phyloP scores from a whole-genome alignment of 2,329 filamentous ascomycete genomes.

The Ophiocordyceps sinensis region DNA sequence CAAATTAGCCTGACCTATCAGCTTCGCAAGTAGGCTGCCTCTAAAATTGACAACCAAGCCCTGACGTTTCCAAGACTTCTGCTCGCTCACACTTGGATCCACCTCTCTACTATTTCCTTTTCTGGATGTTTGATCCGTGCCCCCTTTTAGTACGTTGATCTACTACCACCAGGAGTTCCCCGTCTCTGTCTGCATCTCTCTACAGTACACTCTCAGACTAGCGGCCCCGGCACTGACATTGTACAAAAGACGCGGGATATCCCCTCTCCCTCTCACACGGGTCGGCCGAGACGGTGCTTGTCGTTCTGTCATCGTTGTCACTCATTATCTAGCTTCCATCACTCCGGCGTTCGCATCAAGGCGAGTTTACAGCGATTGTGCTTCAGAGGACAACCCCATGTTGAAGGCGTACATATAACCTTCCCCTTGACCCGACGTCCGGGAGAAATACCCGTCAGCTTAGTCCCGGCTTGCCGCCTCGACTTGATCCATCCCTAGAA shows the following conservation, averaged over 20 bases:
- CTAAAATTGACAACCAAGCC: slow-evolving; percentile 1
- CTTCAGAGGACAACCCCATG: too few species aligned
- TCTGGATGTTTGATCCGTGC: slow-evolving; percentile 22
- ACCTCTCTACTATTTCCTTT: slow-evolving; percentile 23
- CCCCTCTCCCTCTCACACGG: slow-evolving; percentile 2
- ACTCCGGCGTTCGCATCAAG: neutral
- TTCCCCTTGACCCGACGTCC: too few species aligned
- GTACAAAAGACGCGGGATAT: slow-evolving; percentile 13
- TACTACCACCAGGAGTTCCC: slow-evolving; percentile 6
- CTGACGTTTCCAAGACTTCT: neutral
- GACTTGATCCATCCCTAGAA: too few species aligned
- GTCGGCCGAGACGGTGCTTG: neutral
- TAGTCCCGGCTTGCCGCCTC: too few species aligned
- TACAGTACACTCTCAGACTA: slow-evolving; percentile 5
- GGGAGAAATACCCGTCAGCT: too few species aligned
- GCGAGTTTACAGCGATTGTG: neutral
- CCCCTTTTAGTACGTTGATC: slow-evolving; percentile 14
- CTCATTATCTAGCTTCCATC: neutral
- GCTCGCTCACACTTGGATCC: slow-evolving; percentile 8
- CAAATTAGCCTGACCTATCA: neutral
- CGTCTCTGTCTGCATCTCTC: slow-evolving; percentile 3
- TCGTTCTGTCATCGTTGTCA: neutral
- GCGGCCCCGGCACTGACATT: slow-evolving; percentile 13
- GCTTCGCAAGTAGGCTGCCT: neutral
- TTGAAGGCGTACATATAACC: too few species aligned